Conservation (phyloP, 1,139 yeast genomes). For the Yamadazyma buinensis region DNA sequence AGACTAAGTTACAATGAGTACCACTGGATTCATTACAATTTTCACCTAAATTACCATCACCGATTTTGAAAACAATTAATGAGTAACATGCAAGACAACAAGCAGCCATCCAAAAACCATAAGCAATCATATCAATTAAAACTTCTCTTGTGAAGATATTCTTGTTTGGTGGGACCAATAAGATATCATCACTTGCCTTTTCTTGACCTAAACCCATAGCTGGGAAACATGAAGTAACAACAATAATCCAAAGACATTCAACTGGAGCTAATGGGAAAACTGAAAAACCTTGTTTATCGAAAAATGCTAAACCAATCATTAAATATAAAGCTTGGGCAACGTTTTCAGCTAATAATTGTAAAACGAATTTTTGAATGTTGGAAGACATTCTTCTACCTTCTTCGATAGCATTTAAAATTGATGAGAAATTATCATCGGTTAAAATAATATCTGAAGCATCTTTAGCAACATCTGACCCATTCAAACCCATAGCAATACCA, state of each 20-base stretch:
- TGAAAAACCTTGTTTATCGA: conserved; percentile 27
- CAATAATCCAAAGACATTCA: conserved; percentile 36
- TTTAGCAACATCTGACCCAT: conserved; percentile 56
- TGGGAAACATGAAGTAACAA: conserved; percentile 36
- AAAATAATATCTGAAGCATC: conserved; percentile 57
- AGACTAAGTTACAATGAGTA: conserved; percentile 51
- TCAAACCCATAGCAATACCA: conserved; percentile 43
- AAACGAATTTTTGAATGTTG: conserved; percentile 46
- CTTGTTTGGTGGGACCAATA: conserved; percentile 27
- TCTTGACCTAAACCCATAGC: conserved; percentile 41
- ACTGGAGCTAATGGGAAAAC: conserved; percentile 37
- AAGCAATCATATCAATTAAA: conserved; percentile 28
- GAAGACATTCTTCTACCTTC: conserved; percentile 48
- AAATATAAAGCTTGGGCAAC: conserved; percentile 45
- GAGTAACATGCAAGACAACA: conserved; percentile 30
- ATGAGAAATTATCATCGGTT: conserved; percentile 48
- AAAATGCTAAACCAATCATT: conserved; percentile 35
- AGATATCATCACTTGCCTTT: conserved; percentile 27
- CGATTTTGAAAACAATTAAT: conserved; percentile 27
- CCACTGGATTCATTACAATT: conserved; percentile 17
- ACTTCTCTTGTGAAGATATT: conserved; percentile 32
- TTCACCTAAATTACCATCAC: conserved; percentile 28
- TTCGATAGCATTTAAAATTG: conserved; percentile 49
- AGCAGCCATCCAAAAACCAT: conserved; percentile 36
- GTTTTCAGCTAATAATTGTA: conserved; percentile 47